phyloP scores from a whole-genome alignment of 1,284 basidiomycete species.

The Ceratobasidium sp. region DNA sequence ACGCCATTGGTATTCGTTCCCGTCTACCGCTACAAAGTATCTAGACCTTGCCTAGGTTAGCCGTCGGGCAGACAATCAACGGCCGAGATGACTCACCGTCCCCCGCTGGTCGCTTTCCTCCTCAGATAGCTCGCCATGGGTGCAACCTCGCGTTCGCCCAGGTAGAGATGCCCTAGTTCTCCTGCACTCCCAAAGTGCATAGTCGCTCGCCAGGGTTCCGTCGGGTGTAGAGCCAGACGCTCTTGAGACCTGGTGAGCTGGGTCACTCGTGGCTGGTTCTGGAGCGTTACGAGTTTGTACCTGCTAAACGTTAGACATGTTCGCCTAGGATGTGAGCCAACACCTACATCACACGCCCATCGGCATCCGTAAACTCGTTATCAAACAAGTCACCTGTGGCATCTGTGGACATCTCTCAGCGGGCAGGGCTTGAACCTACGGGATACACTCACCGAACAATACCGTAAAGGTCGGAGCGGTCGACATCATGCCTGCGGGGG shows the following conservation, averaged over 20 bases:
- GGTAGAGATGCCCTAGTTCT: conserved; percentile 13
- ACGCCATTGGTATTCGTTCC: conserved; percentile 48
- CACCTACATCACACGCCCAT: conserved; percentile 24
- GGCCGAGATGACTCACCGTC: conserved; percentile 7
- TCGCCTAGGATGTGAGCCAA: neutral
- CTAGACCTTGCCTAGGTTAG: conserved; percentile 39
- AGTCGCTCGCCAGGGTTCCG: conserved; percentile 36
- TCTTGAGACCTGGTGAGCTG: conserved; percentile 20
- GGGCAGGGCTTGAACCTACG: neutral
- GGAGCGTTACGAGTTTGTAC: conserved; percentile 24
- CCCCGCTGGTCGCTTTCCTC: conserved; percentile 8
- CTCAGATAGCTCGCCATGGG: conserved; percentile 32
- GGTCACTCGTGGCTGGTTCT: conserved; percentile 31
- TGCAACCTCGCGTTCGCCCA: conserved; percentile 19
- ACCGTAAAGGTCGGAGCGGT: conserved; percentile 37
- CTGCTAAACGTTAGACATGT: neutral
- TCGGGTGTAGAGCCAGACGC: conserved; percentile 34
- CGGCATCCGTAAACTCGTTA: conserved; percentile 29
- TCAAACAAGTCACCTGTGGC: conserved; percentile 24
- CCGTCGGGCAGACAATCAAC: neutral
- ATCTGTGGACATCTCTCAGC: conserved; percentile 6
- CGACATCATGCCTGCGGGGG: conserved; percentile 21
- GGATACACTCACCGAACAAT: conserved; percentile 22
- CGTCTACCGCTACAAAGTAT: conserved; percentile 47
- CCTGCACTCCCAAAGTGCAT: conserved; percentile 26